Base-by-base conservation (phyloP, 257 asterid species). In the Verbena officinalis region DNA sequence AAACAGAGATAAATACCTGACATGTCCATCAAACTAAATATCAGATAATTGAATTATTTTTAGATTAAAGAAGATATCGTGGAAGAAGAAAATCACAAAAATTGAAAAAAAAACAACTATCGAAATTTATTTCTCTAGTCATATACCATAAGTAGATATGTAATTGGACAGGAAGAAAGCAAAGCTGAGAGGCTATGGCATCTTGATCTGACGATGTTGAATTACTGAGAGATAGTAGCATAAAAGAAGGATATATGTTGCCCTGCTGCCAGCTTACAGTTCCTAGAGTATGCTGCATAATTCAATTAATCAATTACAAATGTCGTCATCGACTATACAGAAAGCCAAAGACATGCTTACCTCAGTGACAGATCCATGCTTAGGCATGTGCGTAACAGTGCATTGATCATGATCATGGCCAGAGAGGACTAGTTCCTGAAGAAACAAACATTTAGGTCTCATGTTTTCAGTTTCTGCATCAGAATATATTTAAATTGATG, bases 321-420 rank as follows among this genome's bases (percentile, higher is more conserved):
- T 10, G 20, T 50, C 64, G 22, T 62, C 55, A 59, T 34, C 22
- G 3, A 52, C 36, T 34, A 67, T 44, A 62, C 24, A 31, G 14
- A 48, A 69, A 27, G 4, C 15, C 10, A 13, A 31, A 67, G 60
- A 20, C 48, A 23, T 9, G 61, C 36, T 62, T 81, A 94, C 99
- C 99, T 94, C 99, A 5, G 56, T 71, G 19, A 81, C 90, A 10
- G 81, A 73, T 42, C 92, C 96, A 62, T 68, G 65, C 62, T 84
- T 79, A 21, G 82, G 62, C 33, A 4, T 65, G 76, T 88, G 99
- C 56, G 75, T 76, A 44, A 88, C 84, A 16, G 91, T 80, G 79
- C 99, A 94, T 67, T 94, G 99, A 80, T 94, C 99, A 42, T 90
- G 99, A 77, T 94, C 99, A 70, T 90, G 99, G 57, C 97, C 99